These are phyloP conservation scores for Phytophthora podocarpi DNA, from an alignment of 352 stramenopile species.

Conservation along the genomic window DNA sequence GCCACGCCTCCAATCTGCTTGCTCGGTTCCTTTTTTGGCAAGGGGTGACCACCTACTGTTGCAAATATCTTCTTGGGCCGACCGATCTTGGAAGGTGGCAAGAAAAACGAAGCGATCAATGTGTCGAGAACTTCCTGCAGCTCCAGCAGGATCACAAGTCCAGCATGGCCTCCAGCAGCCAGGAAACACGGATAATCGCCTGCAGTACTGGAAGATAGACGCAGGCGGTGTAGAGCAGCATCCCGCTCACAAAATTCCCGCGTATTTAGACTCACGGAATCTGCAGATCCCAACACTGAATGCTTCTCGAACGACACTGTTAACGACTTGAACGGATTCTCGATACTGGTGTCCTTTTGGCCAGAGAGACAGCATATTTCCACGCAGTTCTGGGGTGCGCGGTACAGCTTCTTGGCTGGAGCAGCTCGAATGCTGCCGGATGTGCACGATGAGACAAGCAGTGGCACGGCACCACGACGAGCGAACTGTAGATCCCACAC, in stretches of 20 bases:
- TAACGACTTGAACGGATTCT: constrained; percentile 64
- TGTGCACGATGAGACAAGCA: constrained; percentile 72
- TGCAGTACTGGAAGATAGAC: constrained; percentile 48
- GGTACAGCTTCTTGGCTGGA: constrained; percentile 69
- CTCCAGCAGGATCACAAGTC: constrained; percentile 75
- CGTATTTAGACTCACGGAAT: constrained; percentile 44
- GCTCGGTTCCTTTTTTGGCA: constrained; percentile 5
- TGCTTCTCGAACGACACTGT: constrained; percentile 53
- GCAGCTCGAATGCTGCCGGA: constrained; percentile 70
- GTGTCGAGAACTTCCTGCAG: constrained; percentile 66
- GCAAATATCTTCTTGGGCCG: constrained; percentile 52
- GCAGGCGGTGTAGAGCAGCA: constrained; percentile 74
- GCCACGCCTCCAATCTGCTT: constrained; percentile 21
- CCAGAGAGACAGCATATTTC: constrained; percentile 72
- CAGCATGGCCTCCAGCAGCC: constrained; percentile 65
- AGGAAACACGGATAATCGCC: constrained; percentile 68
- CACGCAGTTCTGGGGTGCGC: constrained; percentile 63
- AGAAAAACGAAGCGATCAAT: constrained; percentile 57
- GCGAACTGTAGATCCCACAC: constrained; percentile 83
- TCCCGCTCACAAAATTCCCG: constrained; percentile 80
- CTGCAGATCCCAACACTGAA: constrained; percentile 48
- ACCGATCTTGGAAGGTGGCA: constrained; percentile 52
- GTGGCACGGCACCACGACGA: constrained; percentile 42
- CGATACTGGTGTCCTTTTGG: constrained; percentile 53
- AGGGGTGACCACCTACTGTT: constrained; percentile 16